A percentile compares a stretch with the other conserved stretches of the same genome.
These are phyloP conservation scores for Vigna trinervia DNA, from an alignment of 306 rosid genomes.

Conservation along the genomic window DNA sequence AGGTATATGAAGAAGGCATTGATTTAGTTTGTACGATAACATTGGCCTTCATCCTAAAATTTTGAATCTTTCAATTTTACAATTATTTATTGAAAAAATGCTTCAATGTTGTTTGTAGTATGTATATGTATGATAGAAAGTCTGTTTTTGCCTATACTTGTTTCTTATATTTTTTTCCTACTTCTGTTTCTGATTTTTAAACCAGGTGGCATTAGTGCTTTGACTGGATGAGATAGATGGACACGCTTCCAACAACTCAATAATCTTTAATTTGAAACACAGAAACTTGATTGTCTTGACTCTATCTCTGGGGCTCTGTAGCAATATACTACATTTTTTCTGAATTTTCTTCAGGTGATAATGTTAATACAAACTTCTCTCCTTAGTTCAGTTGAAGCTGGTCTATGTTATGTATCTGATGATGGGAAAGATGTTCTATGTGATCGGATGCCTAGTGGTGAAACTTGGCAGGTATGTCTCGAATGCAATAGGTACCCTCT, in stretches of 20 bases:
- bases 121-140: constrained; percentile 12
- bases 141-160: constrained; percentile 8
- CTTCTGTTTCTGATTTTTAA: constrained; percentile 40
- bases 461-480: constrained; percentile 79
- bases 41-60: constrained; percentile 15
- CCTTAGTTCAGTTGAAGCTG: constrained; percentile 66
- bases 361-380: constrained; percentile 62
- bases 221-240: constrained; percentile 42
- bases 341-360: constrained; percentile 63
- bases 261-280: constrained; percentile 35
- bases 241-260: constrained; percentile 40
- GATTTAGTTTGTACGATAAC: constrained; percentile 21
- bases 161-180: constrained; percentile 35
- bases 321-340: constrained; percentile 36
- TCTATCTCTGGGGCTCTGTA: constrained; percentile 45
- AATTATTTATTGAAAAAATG: neutral
- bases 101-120: constrained; percentile 18
- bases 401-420: constrained; percentile 56
- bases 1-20: constrained; percentile 4
- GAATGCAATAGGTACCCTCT: constrained; percentile 55
- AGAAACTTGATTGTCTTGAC: constrained; percentile 29
- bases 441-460: constrained; percentile 66
- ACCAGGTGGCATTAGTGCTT: constrained; percentile 45
- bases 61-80: constrained; percentile 22
- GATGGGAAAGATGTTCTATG: constrained; percentile 56